Evolutionary conservation across 2,329 filamentous ascomycete species (phyloP).

Genomic region (Fusarium secorum): DNA sequence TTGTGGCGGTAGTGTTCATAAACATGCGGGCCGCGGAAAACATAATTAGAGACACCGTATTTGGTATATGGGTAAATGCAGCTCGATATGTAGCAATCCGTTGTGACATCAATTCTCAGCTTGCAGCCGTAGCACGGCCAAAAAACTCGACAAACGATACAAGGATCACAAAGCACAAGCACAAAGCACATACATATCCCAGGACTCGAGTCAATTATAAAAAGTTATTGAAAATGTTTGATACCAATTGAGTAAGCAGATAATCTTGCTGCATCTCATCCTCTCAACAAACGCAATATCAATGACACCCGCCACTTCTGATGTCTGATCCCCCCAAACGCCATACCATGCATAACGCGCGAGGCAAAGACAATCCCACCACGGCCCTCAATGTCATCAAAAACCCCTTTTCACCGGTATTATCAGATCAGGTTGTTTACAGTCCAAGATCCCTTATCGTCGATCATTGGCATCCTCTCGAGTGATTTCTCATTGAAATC

Average conservation of each 20-base stretch:
- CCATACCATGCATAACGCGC: conserved; percentile 42
- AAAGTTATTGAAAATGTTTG: conserved; percentile 4
- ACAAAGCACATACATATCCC: not conserved
- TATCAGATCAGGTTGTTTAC: conserved; percentile 19
- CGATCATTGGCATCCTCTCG: not conserved
- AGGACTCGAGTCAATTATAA: not conserved
- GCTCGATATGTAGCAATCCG: not conserved
- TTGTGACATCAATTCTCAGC: not conserved
- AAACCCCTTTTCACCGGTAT: conserved; percentile 18
- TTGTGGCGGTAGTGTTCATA: not conserved
- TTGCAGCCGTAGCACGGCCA: not conserved
- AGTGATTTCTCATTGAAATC: conserved; percentile 39
- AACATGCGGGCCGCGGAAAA: not conserved
- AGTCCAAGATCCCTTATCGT: not conserved
- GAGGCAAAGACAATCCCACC: conserved; percentile 37
- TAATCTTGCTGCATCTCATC: conserved; percentile 3
- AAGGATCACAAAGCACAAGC: not conserved
- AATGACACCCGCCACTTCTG: conserved; percentile 24
- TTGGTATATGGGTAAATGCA: not conserved
- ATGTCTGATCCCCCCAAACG: conserved; percentile 39
- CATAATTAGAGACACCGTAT: not conserved
- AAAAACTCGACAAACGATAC: not conserved
- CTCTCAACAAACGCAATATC: conserved; percentile 28
- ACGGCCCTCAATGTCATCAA: conserved; percentile 29
- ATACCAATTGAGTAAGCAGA: conserved; percentile 3